Evolutionary conservation across 139 green algal genomes (phyloP), one percentile per base, ranked within the genome.

Genomic region (Prasinococcaceae sp.): DNA sequence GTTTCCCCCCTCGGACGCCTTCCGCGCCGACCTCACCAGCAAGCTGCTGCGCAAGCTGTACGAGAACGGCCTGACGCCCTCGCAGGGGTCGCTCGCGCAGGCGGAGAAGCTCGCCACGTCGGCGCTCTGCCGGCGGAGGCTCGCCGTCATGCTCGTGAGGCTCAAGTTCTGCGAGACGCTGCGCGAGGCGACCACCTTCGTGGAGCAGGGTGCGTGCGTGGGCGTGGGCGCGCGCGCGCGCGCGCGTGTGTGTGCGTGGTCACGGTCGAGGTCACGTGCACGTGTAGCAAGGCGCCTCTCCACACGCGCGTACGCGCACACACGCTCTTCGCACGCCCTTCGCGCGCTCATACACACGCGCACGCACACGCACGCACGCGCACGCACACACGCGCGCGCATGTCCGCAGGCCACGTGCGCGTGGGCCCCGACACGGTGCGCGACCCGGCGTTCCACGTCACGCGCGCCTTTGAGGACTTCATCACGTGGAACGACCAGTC

Each of bases 401-500:
- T 38, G 9, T 38, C 32, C 32, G 6, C 9, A 17, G 8, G 32
- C 3, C 88, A 96, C 57, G 81, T 96, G 16, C 77, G 89, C 2
- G 82, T 99, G n/a, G 92, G 92, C 4, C 81, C 88, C 4, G 73
- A 92, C 47, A 92, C 82, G 0, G 76, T 94, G 16, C 87, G 78
- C 0, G 84, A 97, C 51, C 88, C 88, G 14, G 84, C 85, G 1
- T 93, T 81, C 56, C 71, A 86, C 40, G 84, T 99, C 9, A 95
- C 84, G 0, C 67, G 82, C 6, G 71, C 50, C 54, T 84, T 93
- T 77, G 92, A 97, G 70, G 90, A 99, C 74, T 96, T 93, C 66
- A 83, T 97, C 30, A 95, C 88, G 0, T 99, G 92, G 90, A 80
- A 92, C 35, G 89, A 96, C 68, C 93, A 84, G 4, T 79, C 48